These are phyloP conservation scores for Candida dubliniensis DNA, from an alignment of 1,139 yeast species.

Conservation along the genomic window DNA sequence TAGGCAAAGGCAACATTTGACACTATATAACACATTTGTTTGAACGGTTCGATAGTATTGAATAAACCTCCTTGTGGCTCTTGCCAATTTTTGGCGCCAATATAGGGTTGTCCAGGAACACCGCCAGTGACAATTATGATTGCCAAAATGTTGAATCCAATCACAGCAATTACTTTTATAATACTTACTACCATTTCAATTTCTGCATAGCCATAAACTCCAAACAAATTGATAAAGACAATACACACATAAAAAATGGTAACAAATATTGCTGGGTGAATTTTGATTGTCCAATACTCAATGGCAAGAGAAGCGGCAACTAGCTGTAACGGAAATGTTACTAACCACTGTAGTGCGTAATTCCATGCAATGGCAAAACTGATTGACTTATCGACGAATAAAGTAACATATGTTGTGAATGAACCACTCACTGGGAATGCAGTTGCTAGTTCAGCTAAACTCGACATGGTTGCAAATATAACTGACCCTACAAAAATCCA, in stretches of 20 bases:
- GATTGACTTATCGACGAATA: conserved; percentile 37
- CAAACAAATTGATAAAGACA: conserved; percentile 31
- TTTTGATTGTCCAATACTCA: conserved; percentile 27
- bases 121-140: conserved; percentile 35
- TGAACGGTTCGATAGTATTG: conserved; percentile 26
- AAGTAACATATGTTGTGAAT: conserved; percentile 38
- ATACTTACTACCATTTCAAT: conserved; percentile 32
- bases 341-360: conserved; percentile 42
- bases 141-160: conserved; percentile 33
- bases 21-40: conserved; percentile 24
- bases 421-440: conserved; percentile 44
- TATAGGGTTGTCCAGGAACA: conserved; percentile 27
- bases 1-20: conserved; percentile 28
- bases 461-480: conserved; percentile 35
- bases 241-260: conserved; percentile 32
- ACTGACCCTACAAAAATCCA: conserved; percentile 33
- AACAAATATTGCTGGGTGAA: conserved; percentile 33
- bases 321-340: conserved; percentile 39
- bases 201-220: conserved; percentile 39
- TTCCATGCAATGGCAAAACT: conserved; percentile 47
- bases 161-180: conserved; percentile 32
- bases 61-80: conserved; percentile 33
- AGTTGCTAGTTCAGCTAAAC: conserved; percentile 39
- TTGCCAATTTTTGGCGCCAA: conserved; percentile 37
- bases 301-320: conserved; percentile 41